A percentile compares a stretch with the other conserved stretches of the same genome.
phyloP scores from a whole-genome alignment of 495 filamentous ascomycete genomes.

The Cercophora samala region DNA sequence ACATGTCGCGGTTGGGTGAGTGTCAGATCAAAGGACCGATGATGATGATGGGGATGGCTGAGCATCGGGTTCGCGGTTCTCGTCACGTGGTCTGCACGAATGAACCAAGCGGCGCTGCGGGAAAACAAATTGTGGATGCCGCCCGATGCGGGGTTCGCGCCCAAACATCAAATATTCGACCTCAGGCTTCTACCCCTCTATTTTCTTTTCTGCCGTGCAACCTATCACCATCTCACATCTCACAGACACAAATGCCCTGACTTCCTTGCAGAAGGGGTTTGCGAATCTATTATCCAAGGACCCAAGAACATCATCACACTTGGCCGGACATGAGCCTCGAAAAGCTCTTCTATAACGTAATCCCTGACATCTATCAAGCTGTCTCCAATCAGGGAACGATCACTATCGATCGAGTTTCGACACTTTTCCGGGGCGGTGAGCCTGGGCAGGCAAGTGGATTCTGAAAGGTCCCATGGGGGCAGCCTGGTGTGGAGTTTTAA shows the following conservation, averaged over 20 bases:
- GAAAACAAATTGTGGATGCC: constrained; percentile 21
- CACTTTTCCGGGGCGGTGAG: too few species aligned
- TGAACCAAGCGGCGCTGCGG: constrained; percentile 24
- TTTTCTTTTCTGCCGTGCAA: neutral
- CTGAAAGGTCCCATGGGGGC: too few species aligned
- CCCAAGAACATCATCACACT: too few species aligned
- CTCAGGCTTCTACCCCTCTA: neutral
- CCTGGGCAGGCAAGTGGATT: too few species aligned
- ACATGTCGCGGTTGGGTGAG: neutral
- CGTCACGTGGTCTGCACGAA: constrained; percentile 38
- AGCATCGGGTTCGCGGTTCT: constrained; percentile 9
- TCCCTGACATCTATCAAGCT: too few species aligned
- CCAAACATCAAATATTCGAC: constrained; percentile 12
- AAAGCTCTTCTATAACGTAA: too few species aligned
- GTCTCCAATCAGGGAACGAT: too few species aligned
- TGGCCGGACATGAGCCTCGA: too few species aligned
- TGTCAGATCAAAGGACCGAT: neutral
- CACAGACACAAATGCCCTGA: neutral
- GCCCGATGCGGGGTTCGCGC: constrained; percentile 20
- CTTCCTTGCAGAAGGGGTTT: too few species aligned
- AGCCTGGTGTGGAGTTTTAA: too few species aligned
- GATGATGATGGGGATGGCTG: constrained; percentile 9
- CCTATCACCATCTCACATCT: constrained; percentile 1
- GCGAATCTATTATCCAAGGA: too few species aligned
- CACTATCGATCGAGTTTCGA: too few species aligned